Evolutionary conservation across 768 basidiomycete species (phyloP), one percentile per base, ranked within the genome.

Genomic region (Russula sp.): DNA sequence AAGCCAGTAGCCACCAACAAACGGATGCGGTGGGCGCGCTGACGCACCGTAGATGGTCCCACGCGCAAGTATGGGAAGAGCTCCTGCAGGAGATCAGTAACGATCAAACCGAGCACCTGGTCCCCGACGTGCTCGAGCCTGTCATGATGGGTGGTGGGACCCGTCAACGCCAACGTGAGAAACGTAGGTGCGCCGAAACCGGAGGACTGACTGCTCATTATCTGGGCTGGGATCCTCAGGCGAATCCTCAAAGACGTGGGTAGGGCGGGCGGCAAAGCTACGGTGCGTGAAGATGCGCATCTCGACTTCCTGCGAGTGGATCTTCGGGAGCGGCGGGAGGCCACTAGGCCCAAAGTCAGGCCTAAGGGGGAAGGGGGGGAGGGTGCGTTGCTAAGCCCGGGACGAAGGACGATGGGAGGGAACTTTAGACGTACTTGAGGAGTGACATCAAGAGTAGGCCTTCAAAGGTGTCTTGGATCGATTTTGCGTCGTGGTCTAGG

Each of bases 51-150:
- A 3, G 86, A 83, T 18, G 90, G 88, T 2, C 90, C 90, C 45
- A 92, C 90, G 20, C 82, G 84, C 20, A 92, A 74, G 56, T 82
- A 78, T 0, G 89, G 90, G 74, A 82, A 88, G 70, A 80, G 77
- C 22, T 86, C 80, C 51, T 80, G 72, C 71, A 92, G 75, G 40
- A 91, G 77, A 55, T 71, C 74, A 0, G 90, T 91, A 39, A 91
- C 84, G 34, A 83, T 75, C 22, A 91, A 73, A 27, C 83, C 82
- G 1, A 92, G 78, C 39, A 92, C 88, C 5, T 84, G 77, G 71
- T 92, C 90, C 0, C 90, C 90, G 3, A 91, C 74, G 73, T 90
- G 87, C 70, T 92, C 90, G 56, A 82, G 81, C 70, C 89, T 91
- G 70, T 57, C 20, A 55, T 45, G 47, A 48, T 48, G 11, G 8